Conservation (phyloP, 169 alveolate genomes). For the Perkinsus olseni region DNA sequence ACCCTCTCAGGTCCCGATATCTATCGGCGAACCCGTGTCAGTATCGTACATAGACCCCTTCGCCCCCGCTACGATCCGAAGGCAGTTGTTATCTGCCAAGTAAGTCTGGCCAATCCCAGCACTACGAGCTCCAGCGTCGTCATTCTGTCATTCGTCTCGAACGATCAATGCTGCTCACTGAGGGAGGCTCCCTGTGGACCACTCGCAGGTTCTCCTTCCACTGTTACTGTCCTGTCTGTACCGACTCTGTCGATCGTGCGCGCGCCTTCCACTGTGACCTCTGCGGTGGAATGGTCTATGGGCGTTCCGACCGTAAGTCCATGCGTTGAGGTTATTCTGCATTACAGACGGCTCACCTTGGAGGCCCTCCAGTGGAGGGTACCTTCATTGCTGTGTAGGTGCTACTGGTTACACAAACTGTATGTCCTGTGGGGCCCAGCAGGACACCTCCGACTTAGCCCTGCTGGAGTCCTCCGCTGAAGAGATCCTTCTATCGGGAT, state of each 20-base stretch:
- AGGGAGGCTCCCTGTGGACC: too few relatives aligned
- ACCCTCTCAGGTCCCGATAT: neutral
- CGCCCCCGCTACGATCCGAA: neutral
- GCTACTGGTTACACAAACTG: neutral
- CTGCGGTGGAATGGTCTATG: neutral
- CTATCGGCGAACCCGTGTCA: neutral
- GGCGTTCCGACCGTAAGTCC: neutral
- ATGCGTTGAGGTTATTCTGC: neutral
- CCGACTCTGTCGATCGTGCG: neutral
- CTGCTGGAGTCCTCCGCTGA: neutral
- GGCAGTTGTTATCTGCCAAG: neutral
- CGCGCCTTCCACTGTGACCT: neutral
- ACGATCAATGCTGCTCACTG: too few relatives aligned
- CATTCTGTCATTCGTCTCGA: neutral
- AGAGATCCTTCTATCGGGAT: neutral
- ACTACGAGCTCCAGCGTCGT: too few relatives aligned
- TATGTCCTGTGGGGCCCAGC: neutral
- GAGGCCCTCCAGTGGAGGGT: too few relatives aligned
- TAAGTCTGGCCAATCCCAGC: too few relatives aligned
- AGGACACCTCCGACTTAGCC: neutral
- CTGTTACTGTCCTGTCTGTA: neutral
- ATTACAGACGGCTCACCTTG: too few relatives aligned
- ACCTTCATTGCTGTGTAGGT: neutral
- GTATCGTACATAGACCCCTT: neutral
- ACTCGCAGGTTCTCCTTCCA: neutral